Base-by-base conservation (phyloP, 2,329 filamentous ascomycete species). In the Ophiocordyceps sinensis region DNA sequence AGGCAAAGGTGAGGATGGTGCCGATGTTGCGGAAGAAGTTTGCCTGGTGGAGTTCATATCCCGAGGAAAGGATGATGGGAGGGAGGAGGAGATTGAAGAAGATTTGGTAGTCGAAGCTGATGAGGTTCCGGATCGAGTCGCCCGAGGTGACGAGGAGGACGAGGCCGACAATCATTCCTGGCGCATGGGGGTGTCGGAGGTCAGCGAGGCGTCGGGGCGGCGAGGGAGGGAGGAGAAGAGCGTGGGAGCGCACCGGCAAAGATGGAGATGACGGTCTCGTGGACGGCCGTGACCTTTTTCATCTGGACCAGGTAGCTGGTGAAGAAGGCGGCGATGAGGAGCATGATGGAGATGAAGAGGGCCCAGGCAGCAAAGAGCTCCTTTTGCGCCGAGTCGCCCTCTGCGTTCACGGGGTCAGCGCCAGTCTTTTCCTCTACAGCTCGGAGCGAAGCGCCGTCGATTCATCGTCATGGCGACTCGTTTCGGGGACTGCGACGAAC, bases 1-100 rank as follows among this genome's bases (percentile, higher is more conserved):
- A 96, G 26, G 91, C 91, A 61, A 98, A 98, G 4, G 91, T 96
- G 50, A 98, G 68, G 53, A 98, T 98, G 7, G 86, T 93, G 46
- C 91, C 89, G 46, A 96, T 94, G 55, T 98, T 94, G 49, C 89
- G 82, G 65, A 98, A 98, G 73, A 98, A 98, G 66, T 98, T 98
- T 52, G 85, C 88, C 66, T 98, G 91, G 61, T 98, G 91, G 45
- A 98, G 65, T 63, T 98, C 91, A 65, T 96, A 98, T 41, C 91
- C 91, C 14, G 89, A 95, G 14, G 88, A 89, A 26, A 98, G 73
- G 58, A 98, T 98, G 58, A 98, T 98, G 43, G 91, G 91, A 31
- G 91, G 91, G n/a, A 98, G 82, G 12, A 98, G 77, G 37, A 98
- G 76, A 62, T 98, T 98, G 72, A 98, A 98, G 71, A 98, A 98